Conservation (phyloP, 495 filamentous ascomycete genomes). For the Aspergillus olivimuriae region DNA sequence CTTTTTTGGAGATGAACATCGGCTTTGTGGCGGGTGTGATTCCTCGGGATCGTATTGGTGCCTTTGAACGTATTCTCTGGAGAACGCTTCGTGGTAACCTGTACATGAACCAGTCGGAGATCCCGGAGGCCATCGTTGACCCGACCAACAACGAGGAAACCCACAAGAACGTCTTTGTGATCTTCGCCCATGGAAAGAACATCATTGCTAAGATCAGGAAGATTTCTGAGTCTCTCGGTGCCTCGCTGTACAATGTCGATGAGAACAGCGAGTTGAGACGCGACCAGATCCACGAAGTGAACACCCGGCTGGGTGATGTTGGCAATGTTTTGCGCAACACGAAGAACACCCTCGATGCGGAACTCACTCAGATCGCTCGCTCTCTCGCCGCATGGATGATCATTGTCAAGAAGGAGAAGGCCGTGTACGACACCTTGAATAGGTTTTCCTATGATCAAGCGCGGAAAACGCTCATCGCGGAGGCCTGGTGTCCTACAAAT, state of each 20-base stretch:
- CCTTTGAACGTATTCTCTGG: conserved; percentile 97
- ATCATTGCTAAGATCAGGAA: conserved; percentile 98
- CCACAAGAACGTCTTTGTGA: conserved; percentile 97
- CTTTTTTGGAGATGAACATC: conserved; percentile 94
- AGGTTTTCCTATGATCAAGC: conserved; percentile 94
- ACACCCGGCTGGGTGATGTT: conserved; percentile 83
- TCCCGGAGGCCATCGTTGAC: conserved; percentile 89
- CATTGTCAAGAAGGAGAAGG: conserved; percentile 96
- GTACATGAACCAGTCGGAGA: conserved; percentile 99
- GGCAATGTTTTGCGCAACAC: conserved; percentile 89
- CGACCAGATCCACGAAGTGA: conserved; percentile 95
- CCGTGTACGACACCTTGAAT: conserved; percentile 94
- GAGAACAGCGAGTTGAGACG: conserved; percentile 90
- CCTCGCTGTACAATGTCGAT: conserved; percentile 91
- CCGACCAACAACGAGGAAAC: conserved; percentile 84
- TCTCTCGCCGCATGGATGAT: conserved; percentile 94
- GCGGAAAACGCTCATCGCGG: conserved; percentile 91
- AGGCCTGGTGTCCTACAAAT: conserved; percentile 94
- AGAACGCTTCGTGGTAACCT: conserved; percentile 93
- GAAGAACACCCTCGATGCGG: conserved; percentile 89
- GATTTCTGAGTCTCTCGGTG: conserved; percentile 94
- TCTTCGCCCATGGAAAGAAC: conserved; percentile 97
- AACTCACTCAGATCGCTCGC: conserved; percentile 86
- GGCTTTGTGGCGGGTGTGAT: conserved; percentile 99
- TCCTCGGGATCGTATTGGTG: conserved; percentile 81